Conservation (phyloP, 345 rosid genomes). For the Syzygium jambos region DNA sequence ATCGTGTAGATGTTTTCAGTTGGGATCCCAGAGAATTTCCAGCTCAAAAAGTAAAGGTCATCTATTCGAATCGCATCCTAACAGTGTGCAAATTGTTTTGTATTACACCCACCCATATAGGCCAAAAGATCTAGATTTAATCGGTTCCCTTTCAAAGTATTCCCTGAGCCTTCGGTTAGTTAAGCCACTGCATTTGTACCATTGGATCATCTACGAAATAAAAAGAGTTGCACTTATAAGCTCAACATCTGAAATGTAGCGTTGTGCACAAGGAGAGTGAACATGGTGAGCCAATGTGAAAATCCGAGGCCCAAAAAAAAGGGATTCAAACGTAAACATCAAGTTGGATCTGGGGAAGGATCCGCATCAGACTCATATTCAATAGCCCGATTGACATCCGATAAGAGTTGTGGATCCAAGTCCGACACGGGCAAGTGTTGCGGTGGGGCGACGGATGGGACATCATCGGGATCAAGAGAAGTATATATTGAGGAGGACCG, state of each 20-base stretch:
- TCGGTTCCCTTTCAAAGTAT: neutral
- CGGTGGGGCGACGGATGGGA: neutral
- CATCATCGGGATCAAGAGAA: neutral
- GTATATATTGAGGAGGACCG: neutral
- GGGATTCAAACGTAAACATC: neutral
- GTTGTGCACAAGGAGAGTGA: neutral
- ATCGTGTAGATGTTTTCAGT: neutral
- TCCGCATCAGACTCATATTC: neutral
- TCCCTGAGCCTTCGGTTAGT: neutral
- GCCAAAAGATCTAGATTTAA: neutral
- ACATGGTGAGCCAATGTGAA: neutral
- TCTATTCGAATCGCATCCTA: neutral
- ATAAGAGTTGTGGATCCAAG: neutral
- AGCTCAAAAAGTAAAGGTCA: neutral
- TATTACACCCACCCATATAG: neutral
- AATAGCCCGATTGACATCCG: neutral
- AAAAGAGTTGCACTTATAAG: neutral
- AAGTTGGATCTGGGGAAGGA: neutral
- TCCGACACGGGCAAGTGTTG: neutral
- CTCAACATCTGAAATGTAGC: neutral
- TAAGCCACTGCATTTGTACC: neutral
- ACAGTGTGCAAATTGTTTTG: neutral
- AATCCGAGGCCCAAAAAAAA: neutral
- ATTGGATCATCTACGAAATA: neutral
- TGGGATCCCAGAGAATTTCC: neutral